Evolutionary conservation across 2,329 filamentous ascomycete species (phyloP).

Genomic region (Fusarium keratoplasticum): DNA sequence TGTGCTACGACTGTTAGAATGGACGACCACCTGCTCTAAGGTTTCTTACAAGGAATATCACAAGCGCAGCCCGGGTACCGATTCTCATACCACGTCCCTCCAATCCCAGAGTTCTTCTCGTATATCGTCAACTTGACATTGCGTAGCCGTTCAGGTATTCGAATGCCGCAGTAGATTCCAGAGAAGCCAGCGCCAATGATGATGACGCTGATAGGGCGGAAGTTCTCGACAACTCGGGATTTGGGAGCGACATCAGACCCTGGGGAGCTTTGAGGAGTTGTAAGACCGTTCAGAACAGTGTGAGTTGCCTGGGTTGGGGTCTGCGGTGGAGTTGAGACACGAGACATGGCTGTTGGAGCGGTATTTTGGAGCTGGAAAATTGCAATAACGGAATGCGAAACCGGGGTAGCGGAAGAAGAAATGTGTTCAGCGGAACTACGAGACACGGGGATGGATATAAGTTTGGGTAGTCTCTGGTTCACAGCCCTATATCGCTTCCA

Average conservation of each 20-base stretch:
- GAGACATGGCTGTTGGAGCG: background rate
- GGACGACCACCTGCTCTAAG: background rate
- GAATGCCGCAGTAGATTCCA: slow-evolving; percentile 6
- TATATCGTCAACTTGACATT: slow-evolving; percentile 9
- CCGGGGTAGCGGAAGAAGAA: background rate
- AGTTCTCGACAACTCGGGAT: background rate
- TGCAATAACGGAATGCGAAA: background rate
- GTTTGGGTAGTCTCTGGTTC: background rate
- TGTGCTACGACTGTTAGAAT: background rate
- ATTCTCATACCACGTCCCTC: slow-evolving; percentile 10
- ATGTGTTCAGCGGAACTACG: background rate
- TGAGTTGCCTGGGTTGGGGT: background rate
- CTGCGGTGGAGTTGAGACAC: background rate
- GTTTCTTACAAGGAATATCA: background rate
- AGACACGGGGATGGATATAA: background rate
- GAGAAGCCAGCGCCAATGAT: slow-evolving; percentile 7
- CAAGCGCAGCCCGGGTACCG: background rate
- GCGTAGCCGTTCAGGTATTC: background rate
- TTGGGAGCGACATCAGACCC: background rate
- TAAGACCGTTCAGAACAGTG: background rate
- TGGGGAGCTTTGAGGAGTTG: background rate
- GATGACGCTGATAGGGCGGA: background rate
- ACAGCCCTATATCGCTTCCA: background rate
- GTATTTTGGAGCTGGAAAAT: background rate
- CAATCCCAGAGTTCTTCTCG: slow-evolving; percentile 3